These are phyloP conservation scores for Citrus medica DNA, from an alignment of 345 rosid genomes.

Conservation along the genomic window DNA sequence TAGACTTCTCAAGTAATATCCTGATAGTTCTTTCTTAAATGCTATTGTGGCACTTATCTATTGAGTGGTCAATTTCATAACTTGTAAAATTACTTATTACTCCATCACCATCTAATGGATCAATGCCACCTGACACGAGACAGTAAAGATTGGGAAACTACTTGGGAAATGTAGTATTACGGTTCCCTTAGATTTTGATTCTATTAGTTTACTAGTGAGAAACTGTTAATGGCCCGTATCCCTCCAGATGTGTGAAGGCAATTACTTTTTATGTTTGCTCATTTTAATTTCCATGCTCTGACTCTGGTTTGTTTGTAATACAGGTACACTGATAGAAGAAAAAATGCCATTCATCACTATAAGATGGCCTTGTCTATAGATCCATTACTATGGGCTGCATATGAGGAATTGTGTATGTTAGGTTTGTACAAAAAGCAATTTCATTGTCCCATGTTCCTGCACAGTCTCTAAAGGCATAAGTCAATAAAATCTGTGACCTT, in stretches of 20 bases:
- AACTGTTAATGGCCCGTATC: background rate
- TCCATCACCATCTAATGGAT: no score
- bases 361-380: constrained; percentile 79
- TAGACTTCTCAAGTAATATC: no score
- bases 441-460: constrained; percentile 1
- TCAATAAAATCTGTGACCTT: background rate
- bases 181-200: background rate
- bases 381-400: constrained; percentile 95
- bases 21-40: no score
- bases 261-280: background rate
- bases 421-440: constrained; percentile 42
- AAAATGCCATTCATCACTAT: constrained; percentile 74
- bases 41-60: no score
- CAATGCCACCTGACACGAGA: no score
- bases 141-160: no score
- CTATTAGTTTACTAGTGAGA: background rate
- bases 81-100: no score
- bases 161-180: no score
- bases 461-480: background rate
- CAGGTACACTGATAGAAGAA: constrained; percentile 95
- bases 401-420: constrained; percentile 85
- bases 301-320: constrained; percentile 13
- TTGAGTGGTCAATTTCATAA: no score
- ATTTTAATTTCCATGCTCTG: background rate
- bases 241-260: background rate